Evolutionary conservation across 768 basidiomycete genomes (phyloP).

Genomic region (Pilatotrama ljubarskyi): DNA sequence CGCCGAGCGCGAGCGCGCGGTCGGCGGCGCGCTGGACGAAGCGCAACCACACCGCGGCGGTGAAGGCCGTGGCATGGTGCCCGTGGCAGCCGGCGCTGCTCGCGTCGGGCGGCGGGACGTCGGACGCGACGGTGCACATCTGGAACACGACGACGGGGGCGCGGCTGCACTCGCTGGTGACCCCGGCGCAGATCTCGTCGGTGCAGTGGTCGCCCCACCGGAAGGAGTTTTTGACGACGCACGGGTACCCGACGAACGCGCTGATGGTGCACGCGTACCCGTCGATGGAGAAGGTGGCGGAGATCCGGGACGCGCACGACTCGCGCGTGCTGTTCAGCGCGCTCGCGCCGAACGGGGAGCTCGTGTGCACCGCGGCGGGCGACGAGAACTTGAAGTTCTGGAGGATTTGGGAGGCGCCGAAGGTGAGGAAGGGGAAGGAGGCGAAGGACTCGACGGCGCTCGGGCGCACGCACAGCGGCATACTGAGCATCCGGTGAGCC

Average conservation of each 20-base stretch:
- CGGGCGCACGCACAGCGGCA: conserved; percentile 28
- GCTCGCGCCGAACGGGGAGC: conserved; percentile 85
- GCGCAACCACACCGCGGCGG: conserved; percentile 54
- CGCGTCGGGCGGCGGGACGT: conserved; percentile 92
- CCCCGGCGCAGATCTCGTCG: conserved; percentile 90
- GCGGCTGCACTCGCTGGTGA: conserved; percentile 81
- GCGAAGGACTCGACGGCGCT: conserved; percentile 33
- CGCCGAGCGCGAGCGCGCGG: conserved; percentile 13
- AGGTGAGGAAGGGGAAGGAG: conserved; percentile 54
- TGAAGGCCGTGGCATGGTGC: conserved; percentile 87
- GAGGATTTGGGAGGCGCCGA: conserved; percentile 75
- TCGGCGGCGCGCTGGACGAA: conserved; percentile 51
- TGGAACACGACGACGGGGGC: conserved; percentile 95
- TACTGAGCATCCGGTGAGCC: conserved; percentile 28
- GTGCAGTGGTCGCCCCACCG: conserved; percentile 84
- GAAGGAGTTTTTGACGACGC: conserved; percentile 90
- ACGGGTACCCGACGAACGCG: conserved; percentile 90
- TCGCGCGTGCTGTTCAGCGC: conserved; percentile 85
- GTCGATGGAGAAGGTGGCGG: conserved; percentile 73
- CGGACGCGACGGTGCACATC: conserved; percentile 86
- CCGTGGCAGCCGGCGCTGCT: conserved; percentile 93
- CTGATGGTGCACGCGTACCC: conserved; percentile 88
- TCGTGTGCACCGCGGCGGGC: conserved; percentile 88
- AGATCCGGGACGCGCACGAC: conserved; percentile 92
- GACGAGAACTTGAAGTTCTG: conserved; percentile 99